A percentile compares a stretch with the other conserved stretches of the same genome.
phyloP scores from a whole-genome alignment of 257 asterid genomes.

The Solanum paucissectum region DNA sequence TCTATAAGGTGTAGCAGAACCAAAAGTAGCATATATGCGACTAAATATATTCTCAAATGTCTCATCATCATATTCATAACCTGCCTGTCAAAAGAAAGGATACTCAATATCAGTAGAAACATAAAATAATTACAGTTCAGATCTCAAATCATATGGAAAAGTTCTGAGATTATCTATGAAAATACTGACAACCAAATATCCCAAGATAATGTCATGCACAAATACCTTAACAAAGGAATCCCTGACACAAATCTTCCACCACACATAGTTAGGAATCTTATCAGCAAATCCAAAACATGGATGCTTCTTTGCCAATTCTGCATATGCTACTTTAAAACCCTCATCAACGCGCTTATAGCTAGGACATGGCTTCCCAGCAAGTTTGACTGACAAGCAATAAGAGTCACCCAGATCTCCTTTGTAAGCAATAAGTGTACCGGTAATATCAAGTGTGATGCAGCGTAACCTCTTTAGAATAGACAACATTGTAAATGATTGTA shows the following conservation, averaged over 20 bases:
- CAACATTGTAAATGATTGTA: slow-evolving; percentile 43
- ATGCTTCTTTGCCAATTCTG: slow-evolving; percentile 79
- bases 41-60: slow-evolving; percentile 79
- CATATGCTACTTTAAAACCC: slow-evolving; percentile 85
- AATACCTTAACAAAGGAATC: slow-evolving; percentile 79
- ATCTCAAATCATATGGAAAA: not conserved
- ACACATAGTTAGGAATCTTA: slow-evolving; percentile 75
- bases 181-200: not conserved
- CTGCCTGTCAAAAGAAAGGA: slow-evolving; percentile 54
- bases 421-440: slow-evolving; percentile 93
- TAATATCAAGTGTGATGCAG: slow-evolving; percentile 80
- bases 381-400: slow-evolving; percentile 97
- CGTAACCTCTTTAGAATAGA: slow-evolving; percentile 57
- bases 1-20: slow-evolving; percentile 84
- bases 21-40: slow-evolving; percentile 82
- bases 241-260: slow-evolving; percentile 95
- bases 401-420: slow-evolving; percentile 99
- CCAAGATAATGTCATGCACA: not conserved
- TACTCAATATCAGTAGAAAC: not conserved
- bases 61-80: slow-evolving; percentile 89
- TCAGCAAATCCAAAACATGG: slow-evolving; percentile 89
- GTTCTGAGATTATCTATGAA: not conserved
- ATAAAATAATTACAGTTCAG: not conserved
- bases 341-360: slow-evolving; percentile 83
- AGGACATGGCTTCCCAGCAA: slow-evolving; percentile 85